Conservation (phyloP, 225 moss, liverwort and hornwort genomes). For the Asterella californica region DNA sequence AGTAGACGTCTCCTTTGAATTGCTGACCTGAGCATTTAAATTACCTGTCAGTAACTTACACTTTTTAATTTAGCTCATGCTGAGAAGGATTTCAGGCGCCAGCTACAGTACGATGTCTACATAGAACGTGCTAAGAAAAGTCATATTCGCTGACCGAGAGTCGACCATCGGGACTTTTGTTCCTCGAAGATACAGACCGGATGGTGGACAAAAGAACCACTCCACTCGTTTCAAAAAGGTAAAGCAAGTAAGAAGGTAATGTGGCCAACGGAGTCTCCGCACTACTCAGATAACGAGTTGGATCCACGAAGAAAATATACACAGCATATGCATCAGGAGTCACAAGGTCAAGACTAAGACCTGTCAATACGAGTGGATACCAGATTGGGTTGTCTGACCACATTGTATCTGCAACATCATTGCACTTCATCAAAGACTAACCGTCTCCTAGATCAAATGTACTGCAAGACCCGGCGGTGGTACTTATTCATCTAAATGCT, state of each 20-base stretch:
- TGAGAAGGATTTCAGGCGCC: background rate
- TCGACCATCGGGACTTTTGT: background rate
- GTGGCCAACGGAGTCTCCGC: background rate
- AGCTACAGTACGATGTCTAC: too few species aligned
- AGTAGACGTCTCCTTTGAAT: slow-evolving; percentile 65
- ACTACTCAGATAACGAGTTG: background rate
- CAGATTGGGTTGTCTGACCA: slow-evolving; percentile 83
- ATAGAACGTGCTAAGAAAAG: background rate
- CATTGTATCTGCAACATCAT: slow-evolving; percentile 52
- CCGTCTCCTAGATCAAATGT: too few species aligned
- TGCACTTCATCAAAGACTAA: background rate
- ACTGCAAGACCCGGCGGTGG: background rate
- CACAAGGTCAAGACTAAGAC: background rate
- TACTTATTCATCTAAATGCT: background rate
- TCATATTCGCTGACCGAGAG: background rate
- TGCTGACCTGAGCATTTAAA: slow-evolving; percentile 32
- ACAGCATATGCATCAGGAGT: background rate
- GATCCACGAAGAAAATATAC: background rate
- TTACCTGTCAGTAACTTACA: background rate
- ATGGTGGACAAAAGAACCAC: background rate
- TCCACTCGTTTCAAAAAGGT: too few species aligned
- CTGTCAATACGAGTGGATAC: slow-evolving; percentile 78
- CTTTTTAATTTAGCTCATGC: background rate
- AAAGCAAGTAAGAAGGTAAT: background rate
- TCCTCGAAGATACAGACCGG: background rate